phyloP scores from a whole-genome alignment of 2,329 filamentous ascomycete genomes.

The Metarhizium guizhouense region DNA sequence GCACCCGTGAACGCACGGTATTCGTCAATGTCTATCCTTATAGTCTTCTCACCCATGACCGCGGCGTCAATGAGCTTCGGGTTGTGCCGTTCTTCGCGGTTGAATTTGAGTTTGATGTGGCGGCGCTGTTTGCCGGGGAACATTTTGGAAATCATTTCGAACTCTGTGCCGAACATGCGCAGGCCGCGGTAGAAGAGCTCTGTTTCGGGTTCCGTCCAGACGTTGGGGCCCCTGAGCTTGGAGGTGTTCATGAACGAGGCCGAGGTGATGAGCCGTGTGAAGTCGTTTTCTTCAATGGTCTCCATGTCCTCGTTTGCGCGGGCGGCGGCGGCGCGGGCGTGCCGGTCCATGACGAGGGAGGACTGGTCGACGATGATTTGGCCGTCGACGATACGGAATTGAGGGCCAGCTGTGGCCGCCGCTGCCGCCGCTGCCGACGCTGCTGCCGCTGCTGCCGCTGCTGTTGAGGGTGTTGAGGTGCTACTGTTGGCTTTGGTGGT shows the following conservation, averaged over 20 bases:
- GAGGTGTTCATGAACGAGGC: constrained; percentile 54
- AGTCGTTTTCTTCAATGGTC: constrained; percentile 68
- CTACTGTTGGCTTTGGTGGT: constrained; percentile 5
- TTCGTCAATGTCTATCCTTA: constrained; percentile 50
- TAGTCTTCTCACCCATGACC: constrained; percentile 50
- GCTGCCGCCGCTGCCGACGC: constrained; percentile 7
- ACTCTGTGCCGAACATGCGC: constrained; percentile 73
- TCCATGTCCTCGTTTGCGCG: constrained; percentile 43
- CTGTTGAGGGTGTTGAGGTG: constrained; percentile 8
- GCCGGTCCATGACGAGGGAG: constrained; percentile 59
- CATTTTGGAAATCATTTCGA: constrained; percentile 69
- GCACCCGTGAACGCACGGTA: constrained; percentile 45
- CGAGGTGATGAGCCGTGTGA: constrained; percentile 62
- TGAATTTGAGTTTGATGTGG: constrained; percentile 76
- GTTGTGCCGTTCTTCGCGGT: constrained; percentile 63
- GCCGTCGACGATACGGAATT: constrained; percentile 60
- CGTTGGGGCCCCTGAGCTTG: constrained; percentile 53
- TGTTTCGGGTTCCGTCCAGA: constrained; percentile 64
- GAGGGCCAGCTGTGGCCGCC: constrained; percentile 32
- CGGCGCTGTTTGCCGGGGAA: constrained; percentile 64
- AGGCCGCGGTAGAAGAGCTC: constrained; percentile 69
- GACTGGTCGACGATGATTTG: constrained; percentile 63
- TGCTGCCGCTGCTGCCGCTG: neutral
- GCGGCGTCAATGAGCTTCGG: constrained; percentile 55
- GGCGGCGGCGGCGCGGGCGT: constrained; percentile 49